Base-by-base conservation (phyloP, 352 stramenopile genomes). In the Globisporangium nagaii region DNA sequence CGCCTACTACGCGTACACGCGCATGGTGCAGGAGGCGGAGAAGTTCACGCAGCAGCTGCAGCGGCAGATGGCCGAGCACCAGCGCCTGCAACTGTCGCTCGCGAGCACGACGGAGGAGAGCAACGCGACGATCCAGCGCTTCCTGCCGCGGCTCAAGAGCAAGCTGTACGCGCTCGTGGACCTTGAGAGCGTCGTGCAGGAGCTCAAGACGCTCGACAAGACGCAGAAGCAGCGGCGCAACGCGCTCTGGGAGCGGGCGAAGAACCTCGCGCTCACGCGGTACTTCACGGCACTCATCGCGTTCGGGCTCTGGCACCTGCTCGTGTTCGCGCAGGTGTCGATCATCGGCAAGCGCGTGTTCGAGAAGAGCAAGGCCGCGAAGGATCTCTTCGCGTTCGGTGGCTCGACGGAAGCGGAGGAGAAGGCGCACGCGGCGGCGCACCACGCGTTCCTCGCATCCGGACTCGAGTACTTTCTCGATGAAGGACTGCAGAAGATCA, bases 301-400 rank as follows among this genome's bases (percentile, higher is more conserved):
- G n/a, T 86, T 90, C 43, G 79, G 70, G 39, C 53, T 90, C 37
- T 90, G 79, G 82, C 82, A 92, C 55, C 35, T 92, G 56, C 75
- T 92, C 17, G 79, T 92, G 36, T 92, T 90, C 47, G 73, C 79
- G 39, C 82, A 92, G 48, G 65, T 92, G 20, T 71, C 76, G 30
- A 77, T 90, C 58, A 86, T 92, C 44, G 82, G 79, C 25, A 88
- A 89, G 63, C 65, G 79, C 43, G 73, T 86, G 34, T 90, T 90
- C 25, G 77, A 90, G 53, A 86, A 82, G 54, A 79, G 58, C 63
- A 65, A 71, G 32, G 39, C 22, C 3, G 24, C 13, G 25, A 48
- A 53, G 24, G 59, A 62, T 24, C 22, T 42, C 36, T 56, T 55
- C 53, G 44, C 20, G 46, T 66, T 50, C 60, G 60, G 30, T 30